Conservation (phyloP, 345 rosid genomes). For the Anastatica hierochuntica region DNA sequence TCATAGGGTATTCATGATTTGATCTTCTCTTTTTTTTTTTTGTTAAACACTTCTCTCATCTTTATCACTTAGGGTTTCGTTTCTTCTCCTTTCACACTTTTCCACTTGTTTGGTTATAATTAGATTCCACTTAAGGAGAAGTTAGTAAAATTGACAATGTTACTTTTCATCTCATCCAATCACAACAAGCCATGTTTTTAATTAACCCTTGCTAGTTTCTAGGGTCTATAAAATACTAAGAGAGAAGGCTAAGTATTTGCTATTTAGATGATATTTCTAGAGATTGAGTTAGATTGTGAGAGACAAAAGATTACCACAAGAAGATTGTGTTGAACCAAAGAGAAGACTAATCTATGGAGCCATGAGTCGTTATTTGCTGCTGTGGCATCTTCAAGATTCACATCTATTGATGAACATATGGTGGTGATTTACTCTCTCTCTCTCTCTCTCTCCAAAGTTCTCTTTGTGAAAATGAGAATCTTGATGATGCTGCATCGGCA, state of each 20-base stretch:
- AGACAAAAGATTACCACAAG: neutral
- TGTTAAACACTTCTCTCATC: constrained; percentile 14
- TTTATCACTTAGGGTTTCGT: constrained; percentile 23
- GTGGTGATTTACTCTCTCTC: constrained; percentile 17
- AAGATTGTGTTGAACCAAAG: no score
- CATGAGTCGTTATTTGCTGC: constrained; percentile 63
- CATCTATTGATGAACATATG: constrained; percentile 32
- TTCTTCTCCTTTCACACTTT: neutral
- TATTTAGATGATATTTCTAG: neutral
- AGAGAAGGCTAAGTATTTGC: neutral
- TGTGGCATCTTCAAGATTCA: constrained; percentile 98
- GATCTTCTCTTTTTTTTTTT: no score
- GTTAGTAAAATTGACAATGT: neutral
- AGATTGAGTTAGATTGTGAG: constrained; percentile 6
- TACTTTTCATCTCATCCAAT: constrained; percentile 3
- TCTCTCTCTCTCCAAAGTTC: constrained; percentile 12
- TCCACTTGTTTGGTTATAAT: neutral
- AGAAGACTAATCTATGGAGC: neutral
- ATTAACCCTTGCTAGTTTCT: no score
- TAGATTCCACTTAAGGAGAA: constrained; percentile 4
- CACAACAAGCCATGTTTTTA: neutral
- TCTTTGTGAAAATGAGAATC: constrained; percentile 62
- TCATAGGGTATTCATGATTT: no score
- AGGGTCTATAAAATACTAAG: no score
- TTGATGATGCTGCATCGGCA: constrained; percentile 99